Evolutionary conservation across 2,329 filamentous ascomycete species (phyloP), one percentile per base, ranked within the genome.

Genomic region (Apiospora koreana): DNA sequence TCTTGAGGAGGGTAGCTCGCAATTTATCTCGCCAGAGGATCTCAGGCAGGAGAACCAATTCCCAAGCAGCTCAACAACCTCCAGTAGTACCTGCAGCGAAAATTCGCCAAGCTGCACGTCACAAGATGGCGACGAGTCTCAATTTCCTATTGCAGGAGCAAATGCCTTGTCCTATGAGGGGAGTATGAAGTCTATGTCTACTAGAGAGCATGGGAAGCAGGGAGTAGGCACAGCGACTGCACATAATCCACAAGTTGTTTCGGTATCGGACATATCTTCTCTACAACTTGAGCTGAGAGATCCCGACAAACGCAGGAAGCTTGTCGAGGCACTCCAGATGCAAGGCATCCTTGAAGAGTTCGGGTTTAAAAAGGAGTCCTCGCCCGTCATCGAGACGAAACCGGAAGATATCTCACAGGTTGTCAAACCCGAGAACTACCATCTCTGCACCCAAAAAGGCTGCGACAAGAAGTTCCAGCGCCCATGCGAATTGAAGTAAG

Each of bases 401-500:
- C 73, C 74, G 25, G 38, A 48, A 10, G 75, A 78, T 31, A 23
- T 45, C 2, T 48, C 38, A 12, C n/a, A 23, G 23, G 35, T 31
- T 43, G 48, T 64, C n/a, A 75, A 72, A 38, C 72, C 71, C 31
- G 72, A 72, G 14, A 67, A 75, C 16, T 69, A 69, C 14, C 71
- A 77, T 65, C 35, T n/a, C 42, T 88, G 86, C 70, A 23, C 72
- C 0, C n/a, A 28, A 21, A 1, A 25, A 10, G 69, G 75, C 0
- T 90, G 88, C 69, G 6, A 42, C 4, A 90, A 88, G 74, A 72
- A 69, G 1, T 89, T 86, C 69, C 74, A 72, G 3, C 83, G 88
- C 45, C 84, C 76, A 41, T 90, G 87, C 75, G 88, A 91, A 75
- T 80, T 91, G 38, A 90, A 85, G 88, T 90, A 82, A 71, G 84